Conservation (phyloP, 139 green algal species). For the Astrephomene gubernaculifera region DNA sequence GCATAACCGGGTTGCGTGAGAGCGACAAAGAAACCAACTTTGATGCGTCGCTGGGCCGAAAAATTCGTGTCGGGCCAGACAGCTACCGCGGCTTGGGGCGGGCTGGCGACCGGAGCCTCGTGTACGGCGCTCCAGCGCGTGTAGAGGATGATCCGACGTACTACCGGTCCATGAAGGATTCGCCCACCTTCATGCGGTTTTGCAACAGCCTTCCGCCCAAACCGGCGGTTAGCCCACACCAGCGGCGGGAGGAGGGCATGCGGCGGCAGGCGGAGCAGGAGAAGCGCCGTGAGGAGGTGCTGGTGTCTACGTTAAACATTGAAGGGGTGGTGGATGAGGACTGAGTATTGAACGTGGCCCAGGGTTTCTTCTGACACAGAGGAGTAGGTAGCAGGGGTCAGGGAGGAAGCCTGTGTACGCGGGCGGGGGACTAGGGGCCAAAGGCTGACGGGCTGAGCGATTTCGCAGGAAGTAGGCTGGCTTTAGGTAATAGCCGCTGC, state of each 20-base stretch:
- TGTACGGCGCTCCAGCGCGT: constrained; percentile 34
- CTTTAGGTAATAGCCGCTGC: too few relatives aligned
- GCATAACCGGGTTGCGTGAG: constrained; percentile 49
- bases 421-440: too few relatives aligned
- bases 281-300: constrained; percentile 9
- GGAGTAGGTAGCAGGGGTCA: too few relatives aligned
- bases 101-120: constrained; percentile 52
- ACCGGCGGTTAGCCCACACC: constrained; percentile 47
- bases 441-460: too few relatives aligned
- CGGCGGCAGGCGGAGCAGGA: constrained; percentile 28
- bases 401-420: too few relatives aligned
- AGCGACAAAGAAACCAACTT: constrained; percentile 51
- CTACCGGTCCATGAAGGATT: constrained; percentile 58
- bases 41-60: constrained; percentile 52
- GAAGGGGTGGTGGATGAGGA: constrained; percentile 28
- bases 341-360: too few relatives aligned
- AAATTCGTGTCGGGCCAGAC: constrained; percentile 48
- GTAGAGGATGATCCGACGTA: constrained; percentile 54
- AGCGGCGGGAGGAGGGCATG: constrained; percentile 42
- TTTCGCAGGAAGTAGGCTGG: too few relatives aligned
- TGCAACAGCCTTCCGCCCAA: constrained; percentile 50
- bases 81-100: constrained; percentile 48
- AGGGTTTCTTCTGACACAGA: too few relatives aligned
- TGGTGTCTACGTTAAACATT: constrained; percentile 43
- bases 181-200: constrained; percentile 56